These are phyloP conservation scores for Curvularia verruculosa DNA, from an alignment of 2,329 filamentous ascomycete genomes.

Conservation along the genomic window DNA sequence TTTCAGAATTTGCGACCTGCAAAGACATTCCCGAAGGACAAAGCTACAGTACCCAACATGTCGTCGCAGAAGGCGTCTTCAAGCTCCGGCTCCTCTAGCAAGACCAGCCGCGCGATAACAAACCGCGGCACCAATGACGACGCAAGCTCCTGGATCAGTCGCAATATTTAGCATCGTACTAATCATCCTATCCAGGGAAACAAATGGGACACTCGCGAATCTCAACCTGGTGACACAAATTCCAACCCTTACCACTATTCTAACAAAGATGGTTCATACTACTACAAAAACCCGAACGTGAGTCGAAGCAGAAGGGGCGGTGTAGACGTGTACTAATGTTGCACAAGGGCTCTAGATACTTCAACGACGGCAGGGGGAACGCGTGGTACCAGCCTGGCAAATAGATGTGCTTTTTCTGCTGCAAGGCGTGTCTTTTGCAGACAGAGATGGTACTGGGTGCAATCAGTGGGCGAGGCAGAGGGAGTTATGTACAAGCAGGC, in stretches of 20 bases:
- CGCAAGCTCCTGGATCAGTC: not conserved
- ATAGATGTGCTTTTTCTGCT: constrained; percentile 10
- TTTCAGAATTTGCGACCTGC: not conserved
- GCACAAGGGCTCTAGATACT: constrained; percentile 43
- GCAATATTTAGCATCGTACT: not conserved
- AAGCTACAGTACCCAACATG: not conserved
- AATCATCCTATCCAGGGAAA: constrained; percentile 40
- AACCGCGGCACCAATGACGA: constrained; percentile 52
- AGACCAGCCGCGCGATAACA: constrained; percentile 42
- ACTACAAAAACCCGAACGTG: constrained; percentile 46
- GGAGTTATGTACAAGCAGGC: not conserved
- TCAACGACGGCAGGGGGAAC: constrained; percentile 46
- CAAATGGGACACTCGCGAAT: constrained; percentile 50
- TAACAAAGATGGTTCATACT: constrained; percentile 44
- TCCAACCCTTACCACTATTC: constrained; percentile 51
- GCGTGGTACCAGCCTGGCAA: constrained; percentile 38
- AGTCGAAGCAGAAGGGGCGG: not conserved
- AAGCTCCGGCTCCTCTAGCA: constrained; percentile 17
- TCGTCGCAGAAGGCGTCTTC: constrained; percentile 16
- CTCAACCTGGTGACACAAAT: constrained; percentile 44
- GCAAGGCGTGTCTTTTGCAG: not conserved
- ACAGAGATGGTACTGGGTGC: not conserved
- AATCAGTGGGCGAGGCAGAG: not conserved
- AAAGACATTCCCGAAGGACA: not conserved
- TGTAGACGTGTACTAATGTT: not conserved